These are phyloP conservation scores for Candida anglica DNA, from an alignment of 805 yeast genomes.

Conservation along the genomic window DNA sequence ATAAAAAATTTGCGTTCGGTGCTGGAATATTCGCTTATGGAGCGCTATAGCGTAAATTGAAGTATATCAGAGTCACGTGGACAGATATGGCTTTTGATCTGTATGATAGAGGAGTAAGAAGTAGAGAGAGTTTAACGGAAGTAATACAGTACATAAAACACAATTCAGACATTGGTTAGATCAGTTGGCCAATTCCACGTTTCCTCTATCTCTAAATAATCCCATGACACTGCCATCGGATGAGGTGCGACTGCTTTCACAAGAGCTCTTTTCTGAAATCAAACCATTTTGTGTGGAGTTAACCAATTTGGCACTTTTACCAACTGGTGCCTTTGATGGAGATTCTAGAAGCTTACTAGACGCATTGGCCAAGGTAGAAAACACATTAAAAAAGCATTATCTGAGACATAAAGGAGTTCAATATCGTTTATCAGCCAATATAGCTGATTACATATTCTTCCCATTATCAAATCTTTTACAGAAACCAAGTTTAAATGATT, in stretches of 20 bases:
- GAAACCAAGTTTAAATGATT: constrained; percentile 17
- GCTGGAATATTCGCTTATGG: no score
- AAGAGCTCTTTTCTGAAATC: constrained; percentile 22
- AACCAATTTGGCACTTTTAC: constrained; percentile 16
- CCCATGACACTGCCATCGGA: no score
- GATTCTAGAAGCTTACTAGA: constrained; percentile 8
- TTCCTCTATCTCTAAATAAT: no score
- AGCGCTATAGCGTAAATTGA: no score
- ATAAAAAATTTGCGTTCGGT: no score
- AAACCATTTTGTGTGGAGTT: constrained; percentile 29
- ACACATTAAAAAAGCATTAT: constrained; percentile 12
- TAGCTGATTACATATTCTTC: constrained; percentile 40
- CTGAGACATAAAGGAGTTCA: constrained; percentile 3
- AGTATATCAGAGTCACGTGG: no score
- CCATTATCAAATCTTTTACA: constrained; percentile 33
- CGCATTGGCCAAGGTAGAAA: constrained; percentile 8
- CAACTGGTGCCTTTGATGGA: constrained; percentile 7
- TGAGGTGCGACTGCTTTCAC: constrained; percentile 12
- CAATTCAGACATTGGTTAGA: no score
- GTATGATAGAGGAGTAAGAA: no score
- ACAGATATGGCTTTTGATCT: no score
- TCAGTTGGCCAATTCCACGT: no score
- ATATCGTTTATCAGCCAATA: constrained; percentile 22
- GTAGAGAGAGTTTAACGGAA: no score
- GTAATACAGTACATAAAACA: no score